Percentiles rank a stretch among this genome's conserved stretches.
These are phyloP conservation scores for Aspergillus candidus DNA, from an alignment of 2,329 filamentous ascomycete genomes.

Conservation along the genomic window DNA sequence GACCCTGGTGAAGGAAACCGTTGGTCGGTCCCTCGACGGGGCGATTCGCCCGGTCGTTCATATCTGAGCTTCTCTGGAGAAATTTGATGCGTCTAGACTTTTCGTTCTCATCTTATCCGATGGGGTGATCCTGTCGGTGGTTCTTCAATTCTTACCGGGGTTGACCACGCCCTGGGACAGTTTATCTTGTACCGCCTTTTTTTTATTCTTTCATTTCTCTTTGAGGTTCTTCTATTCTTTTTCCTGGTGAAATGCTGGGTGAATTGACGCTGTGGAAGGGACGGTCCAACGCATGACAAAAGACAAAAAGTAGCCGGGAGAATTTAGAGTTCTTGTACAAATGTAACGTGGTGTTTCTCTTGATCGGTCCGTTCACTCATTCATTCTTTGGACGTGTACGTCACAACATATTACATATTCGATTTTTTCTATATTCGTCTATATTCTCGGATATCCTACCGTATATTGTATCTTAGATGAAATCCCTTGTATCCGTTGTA, in stretches of 20 bases:
- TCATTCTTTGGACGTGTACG: background rate
- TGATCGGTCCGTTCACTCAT: background rate
- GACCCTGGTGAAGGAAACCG: background rate
- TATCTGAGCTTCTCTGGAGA: too few relatives aligned
- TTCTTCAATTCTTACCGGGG: constrained; percentile 4
- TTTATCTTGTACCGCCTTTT: background rate
- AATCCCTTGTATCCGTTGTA: too few relatives aligned
- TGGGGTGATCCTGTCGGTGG: constrained; percentile 2
- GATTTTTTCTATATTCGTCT: background rate
- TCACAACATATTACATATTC: background rate
- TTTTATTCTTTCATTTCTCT: background rate
- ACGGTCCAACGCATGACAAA: too few relatives aligned
- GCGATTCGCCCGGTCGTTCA: background rate
- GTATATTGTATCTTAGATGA: too few relatives aligned
- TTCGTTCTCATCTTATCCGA: constrained; percentile 6
- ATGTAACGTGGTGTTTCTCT: too few relatives aligned
- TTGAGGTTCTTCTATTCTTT: background rate
- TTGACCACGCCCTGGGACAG: too few relatives aligned
- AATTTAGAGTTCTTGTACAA: too few relatives aligned
- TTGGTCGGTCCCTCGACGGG: background rate
- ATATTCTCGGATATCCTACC: background rate
- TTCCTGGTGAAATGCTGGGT: background rate
- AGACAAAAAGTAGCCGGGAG: too few relatives aligned
- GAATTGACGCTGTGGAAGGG: background rate
- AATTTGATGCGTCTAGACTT: constrained; percentile 2